Percentiles rank a stretch among this genome's conserved stretches.
phyloP scores from a whole-genome alignment of 768 basidiomycete genomes.

The Termitomyces sp. region DNA sequence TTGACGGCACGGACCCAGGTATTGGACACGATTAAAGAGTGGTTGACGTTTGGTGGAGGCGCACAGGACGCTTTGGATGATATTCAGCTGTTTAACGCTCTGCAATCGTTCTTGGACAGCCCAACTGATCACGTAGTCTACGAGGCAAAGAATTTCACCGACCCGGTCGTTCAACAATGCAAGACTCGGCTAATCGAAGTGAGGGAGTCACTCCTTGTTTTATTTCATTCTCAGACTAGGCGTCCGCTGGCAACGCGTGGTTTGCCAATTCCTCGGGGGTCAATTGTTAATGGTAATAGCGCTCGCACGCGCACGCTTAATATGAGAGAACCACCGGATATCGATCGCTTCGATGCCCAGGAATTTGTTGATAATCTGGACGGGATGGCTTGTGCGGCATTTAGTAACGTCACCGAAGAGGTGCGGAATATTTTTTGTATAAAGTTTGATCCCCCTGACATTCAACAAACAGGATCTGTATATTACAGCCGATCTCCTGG shows the following conservation, averaged over 20 bases:
- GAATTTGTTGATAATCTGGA: slow-evolving; percentile 79
- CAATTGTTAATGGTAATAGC: slow-evolving; percentile 16
- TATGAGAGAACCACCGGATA: slow-evolving; percentile 52
- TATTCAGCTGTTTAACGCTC: slow-evolving; percentile 52
- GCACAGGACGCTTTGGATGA: slow-evolving; percentile 80
- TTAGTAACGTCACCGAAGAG: slow-evolving; percentile 77
- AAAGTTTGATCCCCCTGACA: slow-evolving; percentile 1
- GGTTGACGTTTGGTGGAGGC: slow-evolving; percentile 72
- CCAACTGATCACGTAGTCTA: slow-evolving; percentile 50
- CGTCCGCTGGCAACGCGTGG: slow-evolving; percentile 43
- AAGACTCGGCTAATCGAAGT: slow-evolving; percentile 44
- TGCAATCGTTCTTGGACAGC: slow-evolving; percentile 58
- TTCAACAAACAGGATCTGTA: slow-evolving; percentile 60
- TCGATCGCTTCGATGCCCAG: slow-evolving; percentile 62
- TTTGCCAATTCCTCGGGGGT: slow-evolving; percentile 14
- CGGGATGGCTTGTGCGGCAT: slow-evolving; percentile 70
- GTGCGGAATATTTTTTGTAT: slow-evolving; percentile 31
- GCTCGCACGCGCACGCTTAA: slow-evolving; percentile 33
- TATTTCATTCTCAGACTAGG: slow-evolving; percentile 56
- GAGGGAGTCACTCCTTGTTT: slow-evolving; percentile 35
- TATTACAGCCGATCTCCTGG: slow-evolving; percentile 72
- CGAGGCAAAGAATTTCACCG: slow-evolving; percentile 37
- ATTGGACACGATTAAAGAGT: slow-evolving; percentile 62
- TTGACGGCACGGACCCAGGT: slow-evolving; percentile 59
- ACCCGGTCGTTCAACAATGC: slow-evolving; percentile 42